A percentile compares a stretch with the other conserved stretches of the same genome.
phyloP scores from a whole-genome alignment of 2,329 filamentous ascomycete genomes.

The Penicillium sp. region DNA sequence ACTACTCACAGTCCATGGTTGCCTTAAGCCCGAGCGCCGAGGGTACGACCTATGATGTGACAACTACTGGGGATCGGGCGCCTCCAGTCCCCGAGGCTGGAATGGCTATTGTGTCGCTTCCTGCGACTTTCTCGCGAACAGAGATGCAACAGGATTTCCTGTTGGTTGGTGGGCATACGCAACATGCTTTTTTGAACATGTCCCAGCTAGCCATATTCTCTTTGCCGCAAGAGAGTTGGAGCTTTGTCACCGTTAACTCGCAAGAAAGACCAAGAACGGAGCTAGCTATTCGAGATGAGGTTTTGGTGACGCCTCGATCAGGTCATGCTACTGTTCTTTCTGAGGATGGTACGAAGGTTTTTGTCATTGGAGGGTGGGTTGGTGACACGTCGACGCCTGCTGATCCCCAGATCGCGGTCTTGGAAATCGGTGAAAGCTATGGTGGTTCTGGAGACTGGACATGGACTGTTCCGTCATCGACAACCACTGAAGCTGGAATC shows the following conservation, averaged over 20 bases:
- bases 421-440: conserved; percentile 74
- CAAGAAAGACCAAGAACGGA: conserved; percentile 53
- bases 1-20: conserved; percentile 83
- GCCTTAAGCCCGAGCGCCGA: conserved; percentile 46
- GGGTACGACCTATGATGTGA: conserved; percentile 28
- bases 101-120: conserved; percentile 75
- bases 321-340: conserved; percentile 84
- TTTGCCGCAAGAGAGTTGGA: conserved; percentile 83
- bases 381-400: conserved; percentile 76
- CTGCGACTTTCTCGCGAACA: conserved; percentile 65
- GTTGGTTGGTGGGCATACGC: conserved; percentile 81
- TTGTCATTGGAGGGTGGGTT: conserved; percentile 90
- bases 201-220: conserved; percentile 85
- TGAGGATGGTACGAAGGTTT: conserved; percentile 72
- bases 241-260: conserved; percentile 68
- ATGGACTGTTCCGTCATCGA: conserved; percentile 44
- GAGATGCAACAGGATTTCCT: conserved; percentile 76
- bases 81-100: conserved; percentile 80
- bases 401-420: conserved; percentile 74
- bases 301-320: conserved; percentile 72
- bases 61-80: conserved; percentile 55
- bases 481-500: conserved; percentile 41
- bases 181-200: conserved; percentile 87
- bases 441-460: conserved; percentile 52
- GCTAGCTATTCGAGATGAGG: conserved; percentile 53